Conservation (phyloP, 1,284 basidiomycete genomes). For the Leccinum holopus region DNA sequence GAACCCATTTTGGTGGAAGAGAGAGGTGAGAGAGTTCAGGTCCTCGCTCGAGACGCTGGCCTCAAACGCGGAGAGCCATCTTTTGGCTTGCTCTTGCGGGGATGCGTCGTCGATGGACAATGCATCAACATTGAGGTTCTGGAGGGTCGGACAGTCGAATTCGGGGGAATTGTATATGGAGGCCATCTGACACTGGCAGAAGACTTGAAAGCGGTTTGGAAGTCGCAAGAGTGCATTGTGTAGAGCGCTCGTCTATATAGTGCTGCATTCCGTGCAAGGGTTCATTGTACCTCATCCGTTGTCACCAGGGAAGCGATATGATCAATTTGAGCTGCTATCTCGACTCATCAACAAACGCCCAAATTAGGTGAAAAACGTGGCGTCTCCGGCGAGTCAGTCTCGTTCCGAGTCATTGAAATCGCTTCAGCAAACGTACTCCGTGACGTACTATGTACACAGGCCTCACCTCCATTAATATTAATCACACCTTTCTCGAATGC, state of each 20-base stretch:
- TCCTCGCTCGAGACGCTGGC: conserved; percentile 23
- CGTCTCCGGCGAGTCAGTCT: too few species aligned
- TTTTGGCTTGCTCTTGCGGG: conserved; percentile 10
- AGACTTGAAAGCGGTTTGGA: neutral
- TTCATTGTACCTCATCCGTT: neutral
- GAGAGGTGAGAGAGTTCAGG: conserved; percentile 10
- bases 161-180: neutral
- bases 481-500: neutral
- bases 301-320: neutral
- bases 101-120: conserved; percentile 10
- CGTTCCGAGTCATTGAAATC: too few species aligned
- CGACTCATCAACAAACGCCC: too few species aligned
- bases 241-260: neutral
- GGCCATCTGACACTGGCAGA: neutral
- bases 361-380: too few species aligned
- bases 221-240: neutral
- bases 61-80: conserved; percentile 33
- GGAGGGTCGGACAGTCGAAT: conserved; percentile 27
- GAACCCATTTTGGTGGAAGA: conserved; percentile 28
- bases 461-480: neutral
- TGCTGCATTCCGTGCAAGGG: neutral
- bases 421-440: neutral
- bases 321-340: neutral
- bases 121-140: conserved; percentile 19
- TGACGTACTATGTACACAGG: too few species aligned